Conservation (phyloP, 768 basidiomycete species). For the Mycena pura region DNA sequence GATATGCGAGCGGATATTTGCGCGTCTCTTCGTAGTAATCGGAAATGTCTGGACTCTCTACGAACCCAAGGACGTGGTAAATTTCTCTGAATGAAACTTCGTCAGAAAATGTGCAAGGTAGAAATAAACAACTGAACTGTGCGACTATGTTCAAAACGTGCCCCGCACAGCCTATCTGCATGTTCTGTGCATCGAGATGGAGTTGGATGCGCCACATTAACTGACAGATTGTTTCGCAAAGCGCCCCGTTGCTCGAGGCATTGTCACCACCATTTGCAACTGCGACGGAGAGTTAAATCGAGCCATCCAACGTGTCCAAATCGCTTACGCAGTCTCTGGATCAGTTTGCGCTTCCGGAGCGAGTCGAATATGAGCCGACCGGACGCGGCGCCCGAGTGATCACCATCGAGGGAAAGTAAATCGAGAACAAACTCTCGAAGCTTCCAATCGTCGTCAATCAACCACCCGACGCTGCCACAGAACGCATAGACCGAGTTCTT, state of each 20-base stretch:
- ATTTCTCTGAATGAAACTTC: neutral
- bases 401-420: conserved; percentile 5
- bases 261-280: neutral
- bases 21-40: conserved; percentile 2
- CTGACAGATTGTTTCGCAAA: neutral
- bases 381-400: conserved; percentile 6
- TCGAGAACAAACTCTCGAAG: conserved; percentile 15
- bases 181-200: conserved; percentile 2
- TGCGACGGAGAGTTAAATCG: neutral
- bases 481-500: conserved; percentile 26
- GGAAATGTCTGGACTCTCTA: neutral
- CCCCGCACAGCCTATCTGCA: conserved; percentile 8
- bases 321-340: neutral
- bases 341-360: neutral
- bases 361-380: neutral
- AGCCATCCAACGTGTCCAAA: neutral
- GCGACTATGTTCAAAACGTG: conserved; percentile 13
- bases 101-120: neutral
- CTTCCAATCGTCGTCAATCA: conserved; percentile 14
- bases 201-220: neutral
- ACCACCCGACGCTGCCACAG: conserved; percentile 8
- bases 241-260: neutral
- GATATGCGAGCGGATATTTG: neutral
- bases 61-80: neutral
- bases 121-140: neutral